phyloP scores from a whole-genome alignment of 345 rosid genomes.

The Bruguiera sexangula region DNA sequence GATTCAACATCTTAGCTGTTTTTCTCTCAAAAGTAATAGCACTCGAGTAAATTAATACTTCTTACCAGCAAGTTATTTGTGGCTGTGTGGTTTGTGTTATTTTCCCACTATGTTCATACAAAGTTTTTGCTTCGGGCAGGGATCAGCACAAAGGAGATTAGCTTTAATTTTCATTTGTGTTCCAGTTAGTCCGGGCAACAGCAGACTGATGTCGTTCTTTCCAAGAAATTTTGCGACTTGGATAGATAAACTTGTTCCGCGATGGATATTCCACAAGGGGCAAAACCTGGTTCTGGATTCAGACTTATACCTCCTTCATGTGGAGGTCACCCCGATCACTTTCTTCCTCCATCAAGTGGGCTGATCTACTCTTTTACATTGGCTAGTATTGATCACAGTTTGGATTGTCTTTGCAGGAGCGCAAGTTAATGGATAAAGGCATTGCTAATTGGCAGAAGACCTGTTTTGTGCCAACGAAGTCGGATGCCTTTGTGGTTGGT shows the following conservation, averaged over 20 bases:
- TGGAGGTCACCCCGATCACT: slow-evolving; percentile 50
- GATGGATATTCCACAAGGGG: slow-evolving; percentile 78
- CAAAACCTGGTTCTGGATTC: slow-evolving; percentile 81
- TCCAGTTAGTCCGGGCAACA: slow-evolving; percentile 77
- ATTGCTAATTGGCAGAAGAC: slow-evolving; percentile 75
- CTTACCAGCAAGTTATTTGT: background rate
- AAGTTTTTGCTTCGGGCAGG: slow-evolving; percentile 21
- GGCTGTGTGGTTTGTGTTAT: background rate
- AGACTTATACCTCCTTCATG: slow-evolving; percentile 79
- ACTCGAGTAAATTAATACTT: too few species aligned
- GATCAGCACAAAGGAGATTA: slow-evolving; percentile 27
- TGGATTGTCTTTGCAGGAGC: slow-evolving; percentile 49
- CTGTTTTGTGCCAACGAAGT: slow-evolving; percentile 77
- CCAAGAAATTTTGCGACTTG: slow-evolving; percentile 67
- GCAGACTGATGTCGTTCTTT: slow-evolving; percentile 75
- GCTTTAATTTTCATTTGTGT: slow-evolving; percentile 67
- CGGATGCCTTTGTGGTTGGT: slow-evolving; percentile 69
- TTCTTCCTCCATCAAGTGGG: background rate
- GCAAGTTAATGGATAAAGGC: slow-evolving; percentile 62
- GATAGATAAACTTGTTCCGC: slow-evolving; percentile 68
- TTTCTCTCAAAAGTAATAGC: too few species aligned
- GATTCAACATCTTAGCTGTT: too few species aligned
- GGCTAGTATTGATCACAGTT: too few species aligned
- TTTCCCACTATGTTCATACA: background rate
- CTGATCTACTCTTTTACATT: background rate